Evolutionary conservation across 257 asterid species (phyloP), one percentile per base, ranked within the genome.

Genomic region (Cordia subcordata): DNA sequence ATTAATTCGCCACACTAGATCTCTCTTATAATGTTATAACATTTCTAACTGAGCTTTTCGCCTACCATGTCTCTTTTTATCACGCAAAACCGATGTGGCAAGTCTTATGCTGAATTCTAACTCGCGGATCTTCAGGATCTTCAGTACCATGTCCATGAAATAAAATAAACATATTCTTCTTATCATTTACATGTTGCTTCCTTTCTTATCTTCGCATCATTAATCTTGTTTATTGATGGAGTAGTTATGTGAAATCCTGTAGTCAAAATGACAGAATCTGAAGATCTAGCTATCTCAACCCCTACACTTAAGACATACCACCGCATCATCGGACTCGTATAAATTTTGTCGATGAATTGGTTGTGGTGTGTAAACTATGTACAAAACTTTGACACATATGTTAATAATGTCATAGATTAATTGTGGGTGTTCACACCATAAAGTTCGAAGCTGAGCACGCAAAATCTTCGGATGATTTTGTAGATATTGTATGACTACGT

Each of bases 121-220:
- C 73, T 37, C 59, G 58, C 63, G 56, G 65, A 69, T 69, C 62
- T 57, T 55, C 17, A 56, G 33, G 62, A 67, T 60, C 49, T 67
- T 32, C 5, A 22, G 44, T 51, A 55, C 33, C 61, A 60, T 39
- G 42, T 22, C 45, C 15, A 55, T 46, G 14, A 64, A 8, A 33
- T 16, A 16, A 13, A 45, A 32, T 16, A 44, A n/a, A 12, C 22
- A 10, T 27, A 13, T 16, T 49, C 27, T 18, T 56, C 32, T 35
- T 44, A 16, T 57, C 39, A 65, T 57, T 33, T 23, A 21, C 19
- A 13, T 47, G 44, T 19, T 20, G 8, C 32, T n/a, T 21, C 5
- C 15, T 22, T 35, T 63, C 46, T 17, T 14, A 11, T 35, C n/a
- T 32, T 16, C 58, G 8, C 19, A 35, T 57, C 12, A n/a, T n/a